These are phyloP conservation scores for Lepraria neglecta DNA, from an alignment of 495 filamentous ascomycete genomes.

Conservation along the genomic window DNA sequence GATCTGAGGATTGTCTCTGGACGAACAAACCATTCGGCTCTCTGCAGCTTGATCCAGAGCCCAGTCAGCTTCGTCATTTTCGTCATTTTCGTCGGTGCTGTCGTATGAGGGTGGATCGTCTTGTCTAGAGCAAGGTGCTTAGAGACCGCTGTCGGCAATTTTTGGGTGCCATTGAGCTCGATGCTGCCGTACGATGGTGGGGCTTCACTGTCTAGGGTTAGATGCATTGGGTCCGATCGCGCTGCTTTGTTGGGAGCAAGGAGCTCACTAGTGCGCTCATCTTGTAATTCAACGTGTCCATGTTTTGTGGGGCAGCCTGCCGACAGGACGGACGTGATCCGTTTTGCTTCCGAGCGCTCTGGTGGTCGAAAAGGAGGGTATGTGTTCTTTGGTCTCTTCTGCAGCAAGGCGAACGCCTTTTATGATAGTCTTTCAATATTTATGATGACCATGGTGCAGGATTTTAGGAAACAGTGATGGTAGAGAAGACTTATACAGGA, in stretches of 20 bases:
- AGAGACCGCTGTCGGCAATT: neutral
- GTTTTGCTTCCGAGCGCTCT: neutral
- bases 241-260: neutral
- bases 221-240: neutral
- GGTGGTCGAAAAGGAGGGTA: neutral
- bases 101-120: neutral
- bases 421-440: neutral
- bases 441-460: neutral
- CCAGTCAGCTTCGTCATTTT: neutral
- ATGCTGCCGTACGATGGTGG: neutral
- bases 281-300: neutral
- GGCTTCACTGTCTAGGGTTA: neutral
- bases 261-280: neutral
- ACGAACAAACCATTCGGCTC: neutral
- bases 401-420: neutral
- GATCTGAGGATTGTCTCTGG: too few species aligned
- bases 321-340: neutral
- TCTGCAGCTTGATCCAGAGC: constrained; percentile 1
- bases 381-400: neutral
- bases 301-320: neutral
- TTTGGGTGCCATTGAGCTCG: neutral
- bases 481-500: too few species aligned
- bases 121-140: neutral
- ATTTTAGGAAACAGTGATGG: neutral
- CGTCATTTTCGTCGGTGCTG: neutral